Evolutionary conservation across 1,284 basidiomycete genomes (phyloP).

Genomic region (Mycena sp.): DNA sequence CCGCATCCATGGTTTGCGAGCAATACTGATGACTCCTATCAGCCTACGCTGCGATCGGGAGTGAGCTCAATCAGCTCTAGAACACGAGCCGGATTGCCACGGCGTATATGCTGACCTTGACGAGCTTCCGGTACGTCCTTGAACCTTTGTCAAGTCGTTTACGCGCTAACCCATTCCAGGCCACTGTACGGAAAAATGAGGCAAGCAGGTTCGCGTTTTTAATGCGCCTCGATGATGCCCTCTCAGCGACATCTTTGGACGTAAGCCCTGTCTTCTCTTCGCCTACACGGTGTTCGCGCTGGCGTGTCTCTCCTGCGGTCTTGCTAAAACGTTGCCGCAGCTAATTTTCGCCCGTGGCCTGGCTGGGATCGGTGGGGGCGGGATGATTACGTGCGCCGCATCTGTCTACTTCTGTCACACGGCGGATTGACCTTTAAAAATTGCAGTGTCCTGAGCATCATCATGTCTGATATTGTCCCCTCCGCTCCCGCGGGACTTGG

Average conservation of each 20-base stretch:
- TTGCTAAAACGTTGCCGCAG: constrained; percentile 63
- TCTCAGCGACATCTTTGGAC: constrained; percentile 72
- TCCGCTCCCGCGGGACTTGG: constrained; percentile 69
- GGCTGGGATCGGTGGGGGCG: constrained; percentile 72
- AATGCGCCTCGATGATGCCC: too few relatives aligned
- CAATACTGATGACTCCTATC: not conserved
- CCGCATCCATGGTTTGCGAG: not conserved
- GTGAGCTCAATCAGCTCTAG: constrained; percentile 68
- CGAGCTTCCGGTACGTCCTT: constrained; percentile 66
- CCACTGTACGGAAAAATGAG: constrained; percentile 65
- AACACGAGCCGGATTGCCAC: constrained; percentile 75
- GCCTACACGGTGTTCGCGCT: constrained; percentile 65
- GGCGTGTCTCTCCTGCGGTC: constrained; percentile 62
- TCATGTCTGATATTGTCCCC: constrained; percentile 70
- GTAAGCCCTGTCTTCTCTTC: constrained; percentile 65
- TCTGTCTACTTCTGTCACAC: not conserved
- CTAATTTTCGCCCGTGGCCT: constrained; percentile 67
- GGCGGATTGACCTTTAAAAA: not conserved
- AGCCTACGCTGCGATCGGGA: constrained; percentile 71
- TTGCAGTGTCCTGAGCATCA: constrained; percentile 64
- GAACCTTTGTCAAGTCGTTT: too few relatives aligned
- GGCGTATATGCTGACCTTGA: constrained; percentile 67
- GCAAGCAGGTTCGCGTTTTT: not conserved
- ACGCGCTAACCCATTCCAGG: constrained; percentile 43
- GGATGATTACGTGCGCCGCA: constrained; percentile 67